Conservation (phyloP, 257 asterid species). For the Capsicum baccatum region DNA sequence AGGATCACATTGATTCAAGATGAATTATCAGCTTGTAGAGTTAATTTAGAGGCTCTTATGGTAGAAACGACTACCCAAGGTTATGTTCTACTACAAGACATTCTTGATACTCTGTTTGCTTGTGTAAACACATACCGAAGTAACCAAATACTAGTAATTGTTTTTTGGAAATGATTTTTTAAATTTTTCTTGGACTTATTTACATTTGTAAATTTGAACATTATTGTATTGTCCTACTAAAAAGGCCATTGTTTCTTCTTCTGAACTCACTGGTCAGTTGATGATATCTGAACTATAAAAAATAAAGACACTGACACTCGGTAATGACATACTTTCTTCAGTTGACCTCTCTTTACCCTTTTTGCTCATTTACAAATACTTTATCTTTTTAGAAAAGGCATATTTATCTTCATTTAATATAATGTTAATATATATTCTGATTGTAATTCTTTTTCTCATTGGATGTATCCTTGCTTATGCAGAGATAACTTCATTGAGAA, state of each 20-base stretch:
- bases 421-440: neutral
- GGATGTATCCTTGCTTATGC: conserved; percentile 35
- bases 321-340: conserved; percentile 38
- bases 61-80: conserved; percentile 29
- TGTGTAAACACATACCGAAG: neutral
- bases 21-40: conserved; percentile 54
- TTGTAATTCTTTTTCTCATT: neutral
- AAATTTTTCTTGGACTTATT: neutral
- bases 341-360: neutral
- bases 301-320: conserved; percentile 56
- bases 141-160: no score
- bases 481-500: conserved; percentile 66
- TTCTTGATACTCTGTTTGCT: neutral
- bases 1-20: conserved; percentile 33
- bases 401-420: neutral
- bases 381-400: neutral
- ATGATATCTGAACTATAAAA: conserved; percentile 40
- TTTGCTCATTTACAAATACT: neutral
- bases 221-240: neutral
- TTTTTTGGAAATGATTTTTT: neutral
- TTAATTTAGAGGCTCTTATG: conserved; percentile 59
- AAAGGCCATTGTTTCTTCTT: neutral
- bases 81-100: neutral
- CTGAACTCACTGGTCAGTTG: neutral
- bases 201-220: conserved; percentile 7